Evolutionary conservation across 2,329 filamentous ascomycete species (phyloP).

Genomic region (Microsporum canis): DNA sequence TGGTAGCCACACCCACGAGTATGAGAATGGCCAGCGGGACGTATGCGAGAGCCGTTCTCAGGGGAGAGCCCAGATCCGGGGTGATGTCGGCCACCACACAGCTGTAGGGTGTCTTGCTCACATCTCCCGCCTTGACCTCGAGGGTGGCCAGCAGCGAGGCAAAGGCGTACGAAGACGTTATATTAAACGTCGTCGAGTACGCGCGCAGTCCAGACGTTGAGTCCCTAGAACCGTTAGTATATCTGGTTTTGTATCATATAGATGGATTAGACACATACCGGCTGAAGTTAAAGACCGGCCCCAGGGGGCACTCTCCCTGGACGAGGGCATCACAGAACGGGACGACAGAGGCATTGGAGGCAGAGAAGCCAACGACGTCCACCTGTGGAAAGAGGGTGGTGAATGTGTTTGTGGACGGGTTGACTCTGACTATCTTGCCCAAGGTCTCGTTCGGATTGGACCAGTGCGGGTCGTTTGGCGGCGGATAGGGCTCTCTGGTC

Average conservation of each 20-base stretch:
- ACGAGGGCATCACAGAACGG: constrained; percentile 56
- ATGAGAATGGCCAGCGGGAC: constrained; percentile 68
- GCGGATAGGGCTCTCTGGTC: constrained; percentile 47
- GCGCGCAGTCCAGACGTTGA: constrained; percentile 49
- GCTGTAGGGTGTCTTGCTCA: constrained; percentile 51
- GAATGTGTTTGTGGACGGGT: constrained; percentile 46
- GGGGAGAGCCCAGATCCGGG: constrained; percentile 60
- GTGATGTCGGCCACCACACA: constrained; percentile 78
- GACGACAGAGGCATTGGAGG: constrained; percentile 43
- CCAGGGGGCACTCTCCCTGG: constrained; percentile 60
- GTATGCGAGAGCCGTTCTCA: constrained; percentile 61
- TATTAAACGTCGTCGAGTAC: constrained; percentile 61
- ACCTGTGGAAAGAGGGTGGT: constrained; percentile 64
- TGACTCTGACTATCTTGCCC: constrained; percentile 66
- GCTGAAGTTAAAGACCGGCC: constrained; percentile 56
- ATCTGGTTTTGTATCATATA: neutral
- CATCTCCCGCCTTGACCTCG: constrained; percentile 63
- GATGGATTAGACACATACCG: constrained; percentile 26
- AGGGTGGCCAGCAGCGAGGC: constrained; percentile 67
- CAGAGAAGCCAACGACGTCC: constrained; percentile 65
- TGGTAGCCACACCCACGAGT: constrained; percentile 68
- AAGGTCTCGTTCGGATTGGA: constrained; percentile 46
- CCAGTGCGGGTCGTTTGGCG: constrained; percentile 51
- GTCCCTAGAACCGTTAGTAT: neutral
- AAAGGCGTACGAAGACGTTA: constrained; percentile 76